Evolutionary conservation across 352 stramenopile species (phyloP).

Genomic region (Discostella stelligera): DNA sequence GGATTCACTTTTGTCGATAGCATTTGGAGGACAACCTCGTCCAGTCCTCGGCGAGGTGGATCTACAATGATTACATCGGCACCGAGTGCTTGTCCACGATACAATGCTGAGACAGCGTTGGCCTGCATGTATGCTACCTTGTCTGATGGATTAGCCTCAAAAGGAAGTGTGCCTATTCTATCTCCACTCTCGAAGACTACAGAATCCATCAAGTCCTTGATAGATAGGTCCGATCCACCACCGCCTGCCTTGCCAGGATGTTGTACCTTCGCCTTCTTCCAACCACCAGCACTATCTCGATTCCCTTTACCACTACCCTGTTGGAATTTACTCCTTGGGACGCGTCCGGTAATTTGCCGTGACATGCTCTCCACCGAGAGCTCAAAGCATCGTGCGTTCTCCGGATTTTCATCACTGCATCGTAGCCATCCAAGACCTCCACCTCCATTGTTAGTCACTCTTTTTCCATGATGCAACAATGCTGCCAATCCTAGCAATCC

Average conservation of each 20-base stretch:
- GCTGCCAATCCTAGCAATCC: constrained; percentile 83
- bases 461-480: constrained; percentile 54
- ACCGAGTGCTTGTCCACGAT: constrained; percentile 67
- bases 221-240: constrained; percentile 18
- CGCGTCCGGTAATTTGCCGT: constrained; percentile 30
- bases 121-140: constrained; percentile 66
- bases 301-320: constrained; percentile 25
- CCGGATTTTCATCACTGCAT: constrained; percentile 82
- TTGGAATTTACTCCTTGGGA: constrained; percentile 18
- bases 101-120: constrained; percentile 55
- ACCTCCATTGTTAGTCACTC: constrained; percentile 15
- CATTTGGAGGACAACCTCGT: constrained; percentile 74
- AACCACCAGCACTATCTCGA: constrained; percentile 26
- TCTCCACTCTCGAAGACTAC: constrained; percentile 10
- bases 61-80: constrained; percentile 85
- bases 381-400: constrained; percentile 79
- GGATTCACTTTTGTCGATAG: constrained; percentile 71
- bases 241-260: constrained; percentile 4
- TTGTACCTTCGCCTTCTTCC: constrained; percentile 15
- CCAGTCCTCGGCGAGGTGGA: constrained; percentile 84
- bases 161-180: background rate
- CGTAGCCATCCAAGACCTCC: constrained; percentile 65
- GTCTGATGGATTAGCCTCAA: constrained; percentile 19
- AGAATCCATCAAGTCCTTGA: constrained; percentile 39
- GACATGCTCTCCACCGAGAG: constrained; percentile 51